These are phyloP conservation scores for Aegilops speltoides DNA, from an alignment of 176 grass and related monocot genomes.

Conservation along the genomic window DNA sequence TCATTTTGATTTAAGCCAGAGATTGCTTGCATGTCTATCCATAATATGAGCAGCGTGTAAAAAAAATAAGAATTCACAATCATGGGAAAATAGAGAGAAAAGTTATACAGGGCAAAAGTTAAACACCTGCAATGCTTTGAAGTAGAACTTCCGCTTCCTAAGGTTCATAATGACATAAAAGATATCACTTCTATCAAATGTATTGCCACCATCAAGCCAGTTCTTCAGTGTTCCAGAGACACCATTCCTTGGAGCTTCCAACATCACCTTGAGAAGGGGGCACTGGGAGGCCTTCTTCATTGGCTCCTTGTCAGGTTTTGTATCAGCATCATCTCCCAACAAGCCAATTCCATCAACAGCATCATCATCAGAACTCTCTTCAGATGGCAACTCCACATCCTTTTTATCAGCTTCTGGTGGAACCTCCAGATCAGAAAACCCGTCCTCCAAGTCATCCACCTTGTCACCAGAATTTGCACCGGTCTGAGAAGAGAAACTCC, in stretches of 20 bases:
- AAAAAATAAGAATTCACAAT: not conserved
- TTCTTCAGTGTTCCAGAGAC: conserved; percentile 44
- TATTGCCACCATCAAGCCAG: conserved; percentile 63
- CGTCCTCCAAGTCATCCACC: conserved; percentile 58
- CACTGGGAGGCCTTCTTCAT: not conserved
- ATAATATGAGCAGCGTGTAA: conserved; percentile 9
- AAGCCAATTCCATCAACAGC: conserved; percentile 30
- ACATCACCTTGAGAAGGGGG: conserved; percentile 42
- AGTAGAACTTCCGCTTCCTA: conserved; percentile 39
- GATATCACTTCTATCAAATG: conserved; percentile 44
- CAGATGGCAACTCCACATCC: conserved; percentile 38
- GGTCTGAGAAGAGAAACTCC: conserved; percentile 69
- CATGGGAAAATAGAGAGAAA: not conserved
- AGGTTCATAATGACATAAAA: conserved; percentile 40
- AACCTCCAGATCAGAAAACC: conserved; percentile 84
- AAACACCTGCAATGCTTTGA: conserved; percentile 81
- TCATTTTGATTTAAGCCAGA: not conserved
- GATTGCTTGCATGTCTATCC: not conserved
- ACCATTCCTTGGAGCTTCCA: conserved; percentile 27
- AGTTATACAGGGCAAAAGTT: not conserved
- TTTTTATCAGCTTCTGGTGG: conserved; percentile 44
- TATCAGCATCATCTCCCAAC: conserved; percentile 33
- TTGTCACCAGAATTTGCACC: conserved; percentile 52
- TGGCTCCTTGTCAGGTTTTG: conserved; percentile 27
- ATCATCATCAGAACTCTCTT: conserved; percentile 59